Base-by-base conservation (phyloP, 192 early-diverging fungal species). In the Gamsiella multidivaricata region DNA sequence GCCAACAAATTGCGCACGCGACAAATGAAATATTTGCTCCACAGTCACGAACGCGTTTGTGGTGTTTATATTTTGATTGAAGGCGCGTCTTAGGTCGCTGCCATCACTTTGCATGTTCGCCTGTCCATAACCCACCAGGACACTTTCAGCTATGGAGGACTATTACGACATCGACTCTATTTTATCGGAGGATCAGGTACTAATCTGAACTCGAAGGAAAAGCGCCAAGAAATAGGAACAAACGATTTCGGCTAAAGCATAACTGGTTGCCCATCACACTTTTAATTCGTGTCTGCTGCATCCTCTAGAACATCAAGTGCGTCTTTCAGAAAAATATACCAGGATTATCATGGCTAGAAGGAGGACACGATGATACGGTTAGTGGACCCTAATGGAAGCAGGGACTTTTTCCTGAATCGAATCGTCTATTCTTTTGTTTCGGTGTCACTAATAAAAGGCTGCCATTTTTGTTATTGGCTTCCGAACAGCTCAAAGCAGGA, bases 81-180 rank as follows among this genome's bases (percentile, higher is more conserved):
- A 31, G 10, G 51, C 54, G 34, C 34, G 33, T 47, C 10, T 45
- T 36, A n/a, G n/a, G n/a, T n/a, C n/a, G n/a, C n/a, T n/a, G n/a
- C n/a, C n/a, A n/a, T n/a, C n/a, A n/a, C n/a, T n/a, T n/a, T n/a
- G n/a, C n/a, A n/a, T n/a, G n/a, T n/a, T 41, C 14, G 8, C 39
- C 39, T 41, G 8, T 7, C 39, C 39, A 41, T 41, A 53, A 53
- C 22, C 28, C 22, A 53, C 28, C 54, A 2, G n/a, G n/a, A n/a
- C n/a, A n/a, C 10, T 39, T 34, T 49, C 14, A 47, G 0, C 20
- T 6, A 71, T 71, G 69, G 80, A 84, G 31, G 87, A 88, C 45
- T 88, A 88, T 45, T 86, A 88, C 47, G 79, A 85, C 55, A 83
- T 88, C 18, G 87, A 88, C 46, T 80, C 79, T 55, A 88, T 88